Percentiles rank a stretch among this genome's conserved stretches.
These are phyloP conservation scores for Hondaea fermentalgiana DNA, from an alignment of 108 stramenopile genomes.

Conservation along the genomic window DNA sequence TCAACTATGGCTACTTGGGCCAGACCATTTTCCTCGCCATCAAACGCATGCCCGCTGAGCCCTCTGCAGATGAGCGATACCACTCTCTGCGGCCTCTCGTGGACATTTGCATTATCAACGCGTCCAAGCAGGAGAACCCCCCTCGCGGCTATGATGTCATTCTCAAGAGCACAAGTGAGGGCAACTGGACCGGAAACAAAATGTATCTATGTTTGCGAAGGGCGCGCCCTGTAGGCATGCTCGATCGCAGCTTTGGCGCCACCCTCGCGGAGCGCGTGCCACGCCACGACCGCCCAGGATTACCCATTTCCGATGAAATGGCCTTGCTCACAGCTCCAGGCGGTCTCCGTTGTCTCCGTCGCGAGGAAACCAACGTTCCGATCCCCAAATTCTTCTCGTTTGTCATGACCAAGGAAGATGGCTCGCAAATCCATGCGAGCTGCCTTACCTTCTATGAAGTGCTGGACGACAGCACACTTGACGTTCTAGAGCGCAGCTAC, in stretches of 20 bases:
- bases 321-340: background rate
- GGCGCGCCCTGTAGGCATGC: background rate
- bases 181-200: constrained; percentile 19
- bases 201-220: background rate
- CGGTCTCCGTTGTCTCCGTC: background rate
- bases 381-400: background rate
- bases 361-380: background rate
- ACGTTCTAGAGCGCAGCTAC: background rate
- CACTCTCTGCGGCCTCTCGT: background rate
- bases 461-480: background rate
- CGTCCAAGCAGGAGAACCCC: background rate
- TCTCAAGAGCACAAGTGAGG: background rate
- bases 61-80: background rate
- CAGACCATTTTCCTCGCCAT: background rate
- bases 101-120: constrained; percentile 10
- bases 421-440: background rate
- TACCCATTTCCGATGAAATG: background rate
- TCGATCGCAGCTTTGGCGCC: background rate
- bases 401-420: background rate
- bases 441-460: background rate
- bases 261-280: background rate
- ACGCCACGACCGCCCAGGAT: background rate
- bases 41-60: background rate
- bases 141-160: background rate
- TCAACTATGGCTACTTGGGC: background rate